Conservation (phyloP, 768 basidiomycete species). For the Rhodotorula toruloides region DNA sequence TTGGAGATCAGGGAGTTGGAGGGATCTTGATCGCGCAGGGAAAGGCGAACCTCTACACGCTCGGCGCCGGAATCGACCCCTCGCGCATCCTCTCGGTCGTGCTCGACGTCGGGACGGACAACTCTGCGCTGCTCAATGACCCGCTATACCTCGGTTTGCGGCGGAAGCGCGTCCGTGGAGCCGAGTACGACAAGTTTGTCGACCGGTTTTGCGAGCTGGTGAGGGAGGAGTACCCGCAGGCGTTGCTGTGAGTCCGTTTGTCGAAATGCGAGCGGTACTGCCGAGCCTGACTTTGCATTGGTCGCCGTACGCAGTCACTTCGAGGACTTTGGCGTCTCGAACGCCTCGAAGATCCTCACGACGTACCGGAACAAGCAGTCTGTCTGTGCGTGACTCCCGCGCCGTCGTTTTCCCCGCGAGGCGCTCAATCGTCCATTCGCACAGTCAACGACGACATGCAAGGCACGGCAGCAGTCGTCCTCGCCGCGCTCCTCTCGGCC, state of each 20-base stretch:
- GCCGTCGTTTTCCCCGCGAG: constrained; percentile 39
- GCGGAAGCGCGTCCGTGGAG: constrained; percentile 63
- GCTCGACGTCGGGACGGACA: constrained; percentile 71
- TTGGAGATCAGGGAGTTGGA: constrained; percentile 69
- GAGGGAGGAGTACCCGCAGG: constrained; percentile 36
- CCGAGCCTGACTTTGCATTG: constrained; percentile 49
- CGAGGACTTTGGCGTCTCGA: constrained; percentile 49
- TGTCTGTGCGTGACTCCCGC: constrained; percentile 2
- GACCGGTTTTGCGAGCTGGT: constrained; percentile 56
- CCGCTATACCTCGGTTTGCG: constrained; percentile 51
- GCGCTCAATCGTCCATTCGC: not conserved
- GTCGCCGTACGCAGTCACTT: constrained; percentile 54
- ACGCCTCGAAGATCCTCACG: constrained; percentile 43
- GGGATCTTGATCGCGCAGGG: constrained; percentile 38
- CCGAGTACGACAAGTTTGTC: constrained; percentile 69
- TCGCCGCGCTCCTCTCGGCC: constrained; percentile 65
- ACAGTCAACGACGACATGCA: constrained; percentile 77
- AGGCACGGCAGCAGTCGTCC: constrained; percentile 70
- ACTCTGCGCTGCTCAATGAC: constrained; percentile 57
- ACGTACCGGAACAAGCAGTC: constrained; percentile 59
- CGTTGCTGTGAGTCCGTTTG: constrained; percentile 3
- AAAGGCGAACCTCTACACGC: constrained; percentile 45
- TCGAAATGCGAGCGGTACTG: not conserved
- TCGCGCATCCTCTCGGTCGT: constrained; percentile 46
- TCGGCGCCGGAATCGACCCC: constrained; percentile 46